A percentile compares a stretch with the other conserved stretches of the same genome.
Evolutionary conservation across 331 rosid genomes (phyloP).

Genomic region (Malus hybrid): DNA sequence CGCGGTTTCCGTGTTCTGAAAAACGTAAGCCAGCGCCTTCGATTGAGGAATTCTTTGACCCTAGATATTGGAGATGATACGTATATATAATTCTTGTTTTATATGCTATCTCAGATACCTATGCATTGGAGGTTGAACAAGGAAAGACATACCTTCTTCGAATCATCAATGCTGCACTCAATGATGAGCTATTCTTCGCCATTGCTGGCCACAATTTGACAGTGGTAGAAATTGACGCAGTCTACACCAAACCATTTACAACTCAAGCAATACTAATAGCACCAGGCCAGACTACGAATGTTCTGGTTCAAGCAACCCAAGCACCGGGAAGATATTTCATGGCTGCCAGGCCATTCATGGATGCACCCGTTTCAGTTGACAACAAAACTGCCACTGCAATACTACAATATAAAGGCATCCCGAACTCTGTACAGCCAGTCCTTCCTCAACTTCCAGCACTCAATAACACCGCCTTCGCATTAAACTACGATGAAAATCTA

Average conservation of each 20-base stretch:
- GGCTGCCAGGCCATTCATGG: slow-evolving; percentile 29
- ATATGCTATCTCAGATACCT: slow-evolving; percentile 8
- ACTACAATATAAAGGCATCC: slow-evolving; percentile 26
- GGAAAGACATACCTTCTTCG: slow-evolving; percentile 23
- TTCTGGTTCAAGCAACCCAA: slow-evolving; percentile 25
- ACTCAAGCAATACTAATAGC: slow-evolving; percentile 26
- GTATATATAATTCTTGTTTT: background rate
- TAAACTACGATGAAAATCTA: slow-evolving; percentile 20
- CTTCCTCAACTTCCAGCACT: slow-evolving; percentile 29
- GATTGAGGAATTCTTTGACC: background rate
- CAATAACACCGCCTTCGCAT: slow-evolving; percentile 17
- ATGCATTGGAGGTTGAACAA: slow-evolving; percentile 25
- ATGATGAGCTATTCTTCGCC: slow-evolving; percentile 32
- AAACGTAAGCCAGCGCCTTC: slow-evolving; percentile 10
- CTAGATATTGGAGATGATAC: background rate
- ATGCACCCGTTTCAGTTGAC: slow-evolving; percentile 22
- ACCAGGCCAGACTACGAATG: slow-evolving; percentile 35
- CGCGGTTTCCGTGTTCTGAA: slow-evolving; percentile 28
- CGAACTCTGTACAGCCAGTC: slow-evolving; percentile 10
- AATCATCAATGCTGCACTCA: slow-evolving; percentile 26
- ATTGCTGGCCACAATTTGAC: slow-evolving; percentile 26
- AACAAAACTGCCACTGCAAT: slow-evolving; percentile 25
- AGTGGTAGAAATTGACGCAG: slow-evolving; percentile 32
- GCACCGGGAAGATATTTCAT: slow-evolving; percentile 17
- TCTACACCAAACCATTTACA: slow-evolving; percentile 29